A percentile compares a stretch with the other conserved stretches of the same genome.
Conservation (phyloP, 345 rosid genomes). For the Eucalyptus pauciflora region DNA sequence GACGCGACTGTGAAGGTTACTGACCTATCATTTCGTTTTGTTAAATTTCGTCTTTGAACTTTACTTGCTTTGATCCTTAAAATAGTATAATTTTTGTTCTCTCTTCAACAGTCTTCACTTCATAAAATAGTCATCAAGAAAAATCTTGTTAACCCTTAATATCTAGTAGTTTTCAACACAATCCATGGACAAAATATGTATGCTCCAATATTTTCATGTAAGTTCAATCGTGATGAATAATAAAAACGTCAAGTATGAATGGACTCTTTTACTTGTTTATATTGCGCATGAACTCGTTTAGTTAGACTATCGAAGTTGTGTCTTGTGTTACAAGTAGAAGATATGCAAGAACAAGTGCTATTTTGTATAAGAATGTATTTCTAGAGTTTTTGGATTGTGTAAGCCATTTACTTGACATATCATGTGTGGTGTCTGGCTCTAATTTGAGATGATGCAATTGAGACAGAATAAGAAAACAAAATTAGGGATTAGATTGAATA, state of each 20-base stretch:
- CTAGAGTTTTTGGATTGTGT: background rate
- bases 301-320: background rate
- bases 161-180: background rate
- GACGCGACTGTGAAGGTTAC: background rate
- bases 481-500: background rate
- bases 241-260: background rate
- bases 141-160: background rate
- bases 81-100: background rate
- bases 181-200: background rate
- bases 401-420: background rate
- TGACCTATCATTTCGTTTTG: background rate
- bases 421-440: background rate
- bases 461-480: background rate
- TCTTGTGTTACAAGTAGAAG: background rate
- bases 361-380: background rate
- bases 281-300: background rate
- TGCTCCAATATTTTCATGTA: background rate
- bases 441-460: background rate
- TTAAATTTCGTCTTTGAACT: background rate
- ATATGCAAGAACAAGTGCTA: background rate
- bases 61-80: background rate
- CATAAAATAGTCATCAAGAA: background rate
- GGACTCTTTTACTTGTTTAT: background rate
- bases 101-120: background rate
- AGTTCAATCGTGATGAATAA: background rate